Conservation (phyloP, 495 filamentous ascomycete species). For the Xylaria acuta region DNA sequence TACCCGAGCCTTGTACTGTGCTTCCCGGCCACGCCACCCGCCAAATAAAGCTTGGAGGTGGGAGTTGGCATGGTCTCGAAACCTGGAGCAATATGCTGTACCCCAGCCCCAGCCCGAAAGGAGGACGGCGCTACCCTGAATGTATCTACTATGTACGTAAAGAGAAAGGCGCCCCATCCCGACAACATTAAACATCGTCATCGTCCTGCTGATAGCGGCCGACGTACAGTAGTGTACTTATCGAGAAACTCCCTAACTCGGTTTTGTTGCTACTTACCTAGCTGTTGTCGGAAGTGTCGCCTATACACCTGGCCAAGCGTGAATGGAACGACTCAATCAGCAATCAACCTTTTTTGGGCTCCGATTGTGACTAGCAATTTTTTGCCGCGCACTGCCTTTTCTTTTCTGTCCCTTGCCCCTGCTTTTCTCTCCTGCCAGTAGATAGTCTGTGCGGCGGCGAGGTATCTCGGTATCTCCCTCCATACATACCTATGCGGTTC, state of each 20-base stretch:
- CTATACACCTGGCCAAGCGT: not conserved
- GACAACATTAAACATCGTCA: slow-evolving; percentile 3
- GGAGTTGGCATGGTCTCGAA: slow-evolving; percentile 13
- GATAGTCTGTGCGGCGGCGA: slow-evolving; percentile 6
- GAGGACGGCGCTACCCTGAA: not conserved
- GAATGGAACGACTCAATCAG: slow-evolving; percentile 5
- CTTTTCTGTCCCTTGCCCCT: slow-evolving; percentile 18
- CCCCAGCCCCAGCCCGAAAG: slow-evolving; percentile 2
- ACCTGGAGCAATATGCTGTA: slow-evolving; percentile 15
- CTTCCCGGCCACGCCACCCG: not conserved
- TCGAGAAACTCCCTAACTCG: not conserved
- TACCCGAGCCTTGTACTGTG: not conserved
- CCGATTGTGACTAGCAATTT: slow-evolving; percentile 5
- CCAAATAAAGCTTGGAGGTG: not conserved
- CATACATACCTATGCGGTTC: too few relatives aligned
- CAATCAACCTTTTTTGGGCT: not conserved
- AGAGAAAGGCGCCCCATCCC: not conserved
- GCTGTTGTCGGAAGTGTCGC: slow-evolving; percentile 4
- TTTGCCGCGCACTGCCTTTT: slow-evolving; percentile 1
- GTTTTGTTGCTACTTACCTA: not conserved
- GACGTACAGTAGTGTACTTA: not conserved
- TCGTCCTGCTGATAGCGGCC: not conserved
- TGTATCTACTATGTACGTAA: too few relatives aligned
- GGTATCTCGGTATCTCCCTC: not conserved
- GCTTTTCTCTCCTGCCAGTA: not conserved